Conservation (phyloP, 768 basidiomycete species). For the Mycena kentingensis region DNA sequence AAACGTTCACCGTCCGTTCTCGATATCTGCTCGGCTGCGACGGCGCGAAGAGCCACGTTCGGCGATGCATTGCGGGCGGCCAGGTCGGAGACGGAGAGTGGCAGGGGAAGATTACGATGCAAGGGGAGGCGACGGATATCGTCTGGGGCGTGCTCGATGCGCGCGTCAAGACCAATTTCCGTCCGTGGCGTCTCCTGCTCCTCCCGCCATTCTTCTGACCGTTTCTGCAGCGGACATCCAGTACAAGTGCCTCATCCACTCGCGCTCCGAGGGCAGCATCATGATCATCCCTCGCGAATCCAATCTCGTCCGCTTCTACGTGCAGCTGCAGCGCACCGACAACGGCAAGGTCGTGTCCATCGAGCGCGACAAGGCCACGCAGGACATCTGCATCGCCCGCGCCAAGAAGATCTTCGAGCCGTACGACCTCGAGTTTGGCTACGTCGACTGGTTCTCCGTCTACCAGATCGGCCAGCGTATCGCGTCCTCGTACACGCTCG, state of each 20-base stretch:
- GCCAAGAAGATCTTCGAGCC: conserved; percentile 29
- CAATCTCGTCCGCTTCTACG: conserved; percentile 51
- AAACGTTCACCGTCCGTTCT: conserved; percentile 18
- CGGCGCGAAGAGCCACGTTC: conserved; percentile 51
- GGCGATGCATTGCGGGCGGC: conserved; percentile 26
- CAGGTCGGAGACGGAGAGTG: conserved; percentile 29
- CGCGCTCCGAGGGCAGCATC: conserved; percentile 41
- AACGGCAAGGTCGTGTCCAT: conserved; percentile 19
- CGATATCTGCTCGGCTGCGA: conserved; percentile 11
- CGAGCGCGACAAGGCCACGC: conserved; percentile 20
- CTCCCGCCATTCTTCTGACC: too few relatives aligned
- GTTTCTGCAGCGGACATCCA: conserved; percentile 45
- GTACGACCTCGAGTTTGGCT: conserved; percentile 27
- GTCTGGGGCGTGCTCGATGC: conserved; percentile 57
- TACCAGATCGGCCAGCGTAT: conserved; percentile 46
- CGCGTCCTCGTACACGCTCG: conserved; percentile 36
- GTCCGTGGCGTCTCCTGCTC: conserved; percentile 37
- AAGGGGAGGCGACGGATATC: conserved; percentile 49
- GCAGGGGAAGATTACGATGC: conserved; percentile 43
- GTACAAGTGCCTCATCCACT: conserved; percentile 47
- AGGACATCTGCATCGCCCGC: conserved; percentile 21
- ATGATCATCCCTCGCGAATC: conserved; percentile 57
- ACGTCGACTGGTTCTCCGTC: conserved; percentile 40
- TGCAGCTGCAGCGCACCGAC: conserved; percentile 39
- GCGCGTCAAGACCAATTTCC: conserved; percentile 49